phyloP scores from a whole-genome alignment of 1,139 yeast genomes.

The Candida sanyaensis region DNA sequence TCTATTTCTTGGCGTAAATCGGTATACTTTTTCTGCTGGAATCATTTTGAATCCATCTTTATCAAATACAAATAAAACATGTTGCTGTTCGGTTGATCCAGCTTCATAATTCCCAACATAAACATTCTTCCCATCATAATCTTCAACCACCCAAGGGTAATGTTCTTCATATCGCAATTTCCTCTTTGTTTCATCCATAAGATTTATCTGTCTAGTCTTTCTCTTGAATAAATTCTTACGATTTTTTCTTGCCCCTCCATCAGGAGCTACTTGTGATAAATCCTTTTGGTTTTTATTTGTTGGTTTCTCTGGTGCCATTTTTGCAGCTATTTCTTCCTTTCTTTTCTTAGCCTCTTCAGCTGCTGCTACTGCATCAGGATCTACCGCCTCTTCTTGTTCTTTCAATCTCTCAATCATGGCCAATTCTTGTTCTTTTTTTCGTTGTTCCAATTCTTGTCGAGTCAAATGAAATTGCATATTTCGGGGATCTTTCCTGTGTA shows the following conservation, averaged over 20 bases:
- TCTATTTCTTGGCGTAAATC: constrained; percentile 89
- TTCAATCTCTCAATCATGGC: background rate
- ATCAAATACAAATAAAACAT: constrained; percentile 83
- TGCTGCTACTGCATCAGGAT: constrained; percentile 19
- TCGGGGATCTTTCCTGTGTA: constrained; percentile 91
- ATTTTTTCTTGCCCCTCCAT: constrained; percentile 82
- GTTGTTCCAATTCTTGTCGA: constrained; percentile 59
- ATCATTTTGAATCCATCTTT: constrained; percentile 89
- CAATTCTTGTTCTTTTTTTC: constrained; percentile 42
- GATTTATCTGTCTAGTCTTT: constrained; percentile 81
- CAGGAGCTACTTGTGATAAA: constrained; percentile 83
- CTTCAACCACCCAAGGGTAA: constrained; percentile 98
- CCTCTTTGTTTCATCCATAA: constrained; percentile 79
- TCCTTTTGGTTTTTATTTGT: constrained; percentile 39
- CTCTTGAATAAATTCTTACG: constrained; percentile 66
- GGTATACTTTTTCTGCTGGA: constrained; percentile 92
- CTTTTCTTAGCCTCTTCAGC: constrained; percentile 21
- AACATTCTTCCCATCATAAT: constrained; percentile 89
- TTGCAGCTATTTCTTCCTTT: constrained; percentile 10
- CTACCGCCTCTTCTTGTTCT: constrained; percentile 19
- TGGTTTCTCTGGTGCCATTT: constrained; percentile 5
- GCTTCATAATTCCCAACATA: constrained; percentile 98
- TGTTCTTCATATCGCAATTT: constrained; percentile 90
- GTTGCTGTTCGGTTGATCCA: constrained; percentile 77
- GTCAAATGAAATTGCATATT: constrained; percentile 84